Percentiles rank a stretch among this genome's conserved stretches.
Evolutionary conservation across 306 rosid species (phyloP).

Genomic region (Delonix regia): DNA sequence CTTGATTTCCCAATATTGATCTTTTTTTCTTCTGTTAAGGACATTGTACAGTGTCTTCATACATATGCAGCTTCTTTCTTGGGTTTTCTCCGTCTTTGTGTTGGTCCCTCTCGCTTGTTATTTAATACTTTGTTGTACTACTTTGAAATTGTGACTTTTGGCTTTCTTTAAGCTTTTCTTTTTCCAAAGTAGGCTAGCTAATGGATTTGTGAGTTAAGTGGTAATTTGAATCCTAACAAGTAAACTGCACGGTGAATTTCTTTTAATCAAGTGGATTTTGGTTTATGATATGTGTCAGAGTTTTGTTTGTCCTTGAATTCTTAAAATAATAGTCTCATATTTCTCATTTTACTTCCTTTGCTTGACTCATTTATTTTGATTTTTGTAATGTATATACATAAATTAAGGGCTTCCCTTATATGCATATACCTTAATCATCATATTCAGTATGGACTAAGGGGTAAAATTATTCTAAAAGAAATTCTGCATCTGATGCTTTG

Average conservation of each 20-base stretch:
- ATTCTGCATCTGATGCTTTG: background rate
- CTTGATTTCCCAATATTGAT: slow-evolving; percentile 10
- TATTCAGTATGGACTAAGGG: background rate
- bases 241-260: background rate
- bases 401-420: background rate
- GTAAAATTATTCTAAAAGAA: background rate
- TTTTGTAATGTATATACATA: slow-evolving; percentile 5
- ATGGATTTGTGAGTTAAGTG: background rate
- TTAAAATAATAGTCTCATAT: background rate
- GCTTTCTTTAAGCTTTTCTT: background rate
- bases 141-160: background rate
- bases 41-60: background rate
- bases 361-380: background rate
- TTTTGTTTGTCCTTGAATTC: background rate
- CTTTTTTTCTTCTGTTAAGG: background rate
- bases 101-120: background rate
- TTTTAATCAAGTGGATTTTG: slow-evolving; percentile 18
- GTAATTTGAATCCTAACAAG: background rate
- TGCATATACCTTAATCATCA: background rate
- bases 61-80: background rate
- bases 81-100: background rate
- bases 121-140: background rate
- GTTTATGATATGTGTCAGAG: background rate
- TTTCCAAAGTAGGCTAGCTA: background rate
- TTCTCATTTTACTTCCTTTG: background rate